A percentile compares a stretch with the other conserved stretches of the same genome.
Evolutionary conservation across 306 rosid species (phyloP).

Genomic region (Rosa lucieae): DNA sequence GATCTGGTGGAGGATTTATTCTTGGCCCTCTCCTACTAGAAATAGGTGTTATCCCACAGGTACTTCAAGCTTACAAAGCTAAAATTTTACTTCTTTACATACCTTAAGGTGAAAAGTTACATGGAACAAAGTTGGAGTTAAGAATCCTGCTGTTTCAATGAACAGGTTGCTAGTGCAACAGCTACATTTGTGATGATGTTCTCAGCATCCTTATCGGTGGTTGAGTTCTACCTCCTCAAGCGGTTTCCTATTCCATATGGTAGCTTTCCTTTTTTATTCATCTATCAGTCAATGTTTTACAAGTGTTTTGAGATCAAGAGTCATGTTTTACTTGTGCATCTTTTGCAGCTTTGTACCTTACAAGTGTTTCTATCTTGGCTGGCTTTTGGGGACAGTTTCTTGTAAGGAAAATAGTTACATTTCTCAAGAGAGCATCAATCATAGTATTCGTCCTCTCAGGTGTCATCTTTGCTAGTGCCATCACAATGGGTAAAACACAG

Average conservation of each 20-base stretch:
- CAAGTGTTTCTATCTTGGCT: slow-evolving; percentile 61
- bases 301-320: background rate
- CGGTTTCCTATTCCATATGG: slow-evolving; percentile 90
- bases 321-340: background rate
- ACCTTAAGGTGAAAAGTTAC: background rate
- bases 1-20: slow-evolving; percentile 90
- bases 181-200: slow-evolving; percentile 93
- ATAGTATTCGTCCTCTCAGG: slow-evolving; percentile 86
- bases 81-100: background rate
- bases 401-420: slow-evolving; percentile 50
- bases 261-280: slow-evolving; percentile 19
- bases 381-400: slow-evolving; percentile 86
- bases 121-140: background rate
- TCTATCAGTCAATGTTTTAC: background rate
- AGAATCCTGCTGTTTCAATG: background rate
- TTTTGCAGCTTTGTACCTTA: slow-evolving; percentile 70
- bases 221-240: slow-evolving; percentile 81
- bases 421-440: slow-evolving; percentile 69
- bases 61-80: slow-evolving; percentile 4
- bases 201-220: slow-evolving; percentile 78
- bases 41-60: slow-evolving; percentile 91
- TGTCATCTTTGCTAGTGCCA: slow-evolving; percentile 79
- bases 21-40: slow-evolving; percentile 88
- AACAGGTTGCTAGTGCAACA: slow-evolving; percentile 92
- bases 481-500: slow-evolving; percentile 71